Conservation (phyloP, 495 filamentous ascomycete species). For the Daldinia childiae region DNA sequence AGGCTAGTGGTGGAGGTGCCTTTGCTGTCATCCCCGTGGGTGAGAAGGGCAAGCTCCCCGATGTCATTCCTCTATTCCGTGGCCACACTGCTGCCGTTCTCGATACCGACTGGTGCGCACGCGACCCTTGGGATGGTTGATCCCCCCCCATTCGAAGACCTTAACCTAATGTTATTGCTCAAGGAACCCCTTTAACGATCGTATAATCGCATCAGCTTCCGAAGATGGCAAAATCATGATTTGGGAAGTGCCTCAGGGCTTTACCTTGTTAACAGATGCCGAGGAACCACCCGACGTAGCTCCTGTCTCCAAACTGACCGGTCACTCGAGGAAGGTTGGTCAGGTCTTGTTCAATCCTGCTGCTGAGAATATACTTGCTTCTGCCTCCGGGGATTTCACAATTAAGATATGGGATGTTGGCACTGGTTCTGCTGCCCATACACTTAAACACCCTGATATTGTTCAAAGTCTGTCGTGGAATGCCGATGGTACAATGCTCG, state of each 20-base stretch:
- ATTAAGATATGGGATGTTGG: slow-evolving; percentile 96
- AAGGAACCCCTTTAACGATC: slow-evolving; percentile 96
- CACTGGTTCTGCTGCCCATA: slow-evolving; percentile 74
- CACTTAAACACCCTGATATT: slow-evolving; percentile 85
- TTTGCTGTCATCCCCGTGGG: slow-evolving; percentile 95
- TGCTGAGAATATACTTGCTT: slow-evolving; percentile 94
- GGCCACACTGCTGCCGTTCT: slow-evolving; percentile 95
- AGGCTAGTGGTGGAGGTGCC: slow-evolving; percentile 93
- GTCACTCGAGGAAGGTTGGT: slow-evolving; percentile 87
- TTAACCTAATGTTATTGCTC: slow-evolving; percentile 47
- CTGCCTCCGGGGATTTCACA: slow-evolving; percentile 92
- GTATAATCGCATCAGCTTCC: slow-evolving; percentile 88
- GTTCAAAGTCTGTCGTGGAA: slow-evolving; percentile 97
- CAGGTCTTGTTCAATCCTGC: slow-evolving; percentile 98
- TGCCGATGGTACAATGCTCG: slow-evolving; percentile 86
- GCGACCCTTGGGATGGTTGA: slow-evolving; percentile 41
- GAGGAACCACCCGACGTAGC: slow-evolving; percentile 84
- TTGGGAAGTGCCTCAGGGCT: slow-evolving; percentile 92
- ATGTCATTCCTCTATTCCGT: slow-evolving; percentile 92
- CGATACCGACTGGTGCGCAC: slow-evolving; percentile 92
- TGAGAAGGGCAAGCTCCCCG: slow-evolving; percentile 87
- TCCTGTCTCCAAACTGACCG: slow-evolving; percentile 80
- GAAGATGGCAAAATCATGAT: slow-evolving; percentile 97
- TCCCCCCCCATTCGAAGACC: slow-evolving; percentile 35
- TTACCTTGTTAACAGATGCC: slow-evolving; percentile 81